Evolutionary conservation across 2,329 filamentous ascomycete genomes (phyloP).

Genomic region (Pezicula carpinea): DNA sequence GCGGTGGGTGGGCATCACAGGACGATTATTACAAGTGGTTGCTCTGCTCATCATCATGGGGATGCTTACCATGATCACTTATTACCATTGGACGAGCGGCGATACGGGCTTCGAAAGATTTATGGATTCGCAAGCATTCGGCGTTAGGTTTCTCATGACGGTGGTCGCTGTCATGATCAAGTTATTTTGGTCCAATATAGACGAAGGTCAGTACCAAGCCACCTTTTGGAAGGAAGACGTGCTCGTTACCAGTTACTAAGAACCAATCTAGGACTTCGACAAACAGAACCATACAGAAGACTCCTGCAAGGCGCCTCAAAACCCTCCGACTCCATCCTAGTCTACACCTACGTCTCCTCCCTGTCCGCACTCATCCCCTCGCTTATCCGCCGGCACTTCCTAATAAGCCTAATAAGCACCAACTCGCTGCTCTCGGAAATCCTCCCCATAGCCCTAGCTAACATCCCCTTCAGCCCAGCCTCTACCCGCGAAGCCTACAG

Average conservation of each 20-base stretch:
- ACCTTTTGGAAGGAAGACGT: not conserved
- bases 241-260: not conserved
- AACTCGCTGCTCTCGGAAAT: constrained; percentile 44
- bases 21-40: constrained; percentile 7
- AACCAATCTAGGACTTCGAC: constrained; percentile 35
- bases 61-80: constrained; percentile 32
- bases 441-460: constrained; percentile 45
- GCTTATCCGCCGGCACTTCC: constrained; percentile 31
- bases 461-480: constrained; percentile 41
- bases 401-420: constrained; percentile 36
- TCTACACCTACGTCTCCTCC: constrained; percentile 39
- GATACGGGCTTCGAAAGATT: constrained; percentile 34
- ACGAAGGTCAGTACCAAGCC: constrained; percentile 27
- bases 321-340: constrained; percentile 35
- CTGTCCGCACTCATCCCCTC: constrained; percentile 40
- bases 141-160: constrained; percentile 36
- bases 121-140: constrained; percentile 37
- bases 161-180: constrained; percentile 34
- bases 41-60: constrained; percentile 11
- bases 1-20: constrained; percentile 5
- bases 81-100: constrained; percentile 32
- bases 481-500: constrained; percentile 35
- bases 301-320: constrained; percentile 27
- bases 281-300: constrained; percentile 39
- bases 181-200: constrained; percentile 37